Evolutionary conservation across 139 green algal genomes (phyloP).

Genomic region (Yamagishiella unicocca): DNA sequence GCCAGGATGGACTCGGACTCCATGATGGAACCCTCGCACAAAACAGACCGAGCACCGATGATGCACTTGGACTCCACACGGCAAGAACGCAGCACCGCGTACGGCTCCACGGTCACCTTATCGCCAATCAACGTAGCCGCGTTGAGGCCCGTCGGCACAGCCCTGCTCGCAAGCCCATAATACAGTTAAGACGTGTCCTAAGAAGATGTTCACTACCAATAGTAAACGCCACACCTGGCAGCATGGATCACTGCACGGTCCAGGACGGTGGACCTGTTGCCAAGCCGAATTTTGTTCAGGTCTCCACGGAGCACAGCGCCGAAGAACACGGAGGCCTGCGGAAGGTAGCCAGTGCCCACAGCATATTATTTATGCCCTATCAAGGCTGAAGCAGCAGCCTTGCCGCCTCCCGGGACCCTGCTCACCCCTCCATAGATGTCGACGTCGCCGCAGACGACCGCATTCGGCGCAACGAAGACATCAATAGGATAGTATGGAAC

Average conservation of each 20-base stretch:
- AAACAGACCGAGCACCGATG: slow-evolving; percentile 83
- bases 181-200: background rate
- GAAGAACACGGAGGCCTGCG: slow-evolving; percentile 88
- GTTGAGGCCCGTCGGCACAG: slow-evolving; percentile 85
- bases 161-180: slow-evolving; percentile 27
- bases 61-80: slow-evolving; percentile 74
- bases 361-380: background rate
- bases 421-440: slow-evolving; percentile 86
- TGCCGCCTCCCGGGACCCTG: background rate
- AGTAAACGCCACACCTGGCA: slow-evolving; percentile 67
- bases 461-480: slow-evolving; percentile 88
- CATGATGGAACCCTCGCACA: slow-evolving; percentile 86
- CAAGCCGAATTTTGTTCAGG: slow-evolving; percentile 88
- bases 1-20: slow-evolving; percentile 82
- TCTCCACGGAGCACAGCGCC: slow-evolving; percentile 89
- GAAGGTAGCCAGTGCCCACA: background rate
- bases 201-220: background rate
- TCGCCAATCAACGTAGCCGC: slow-evolving; percentile 83
- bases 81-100: slow-evolving; percentile 81
- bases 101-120: slow-evolving; percentile 87
- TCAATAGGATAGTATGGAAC: slow-evolving; percentile 73
- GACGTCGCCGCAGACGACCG: slow-evolving; percentile 88
- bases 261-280: slow-evolving; percentile 77
- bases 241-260: slow-evolving; percentile 92
- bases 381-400: background rate